These are phyloP conservation scores for Sugiyamaella sp. DNA, from an alignment of 1,139 yeast species.

Conservation along the genomic window DNA sequence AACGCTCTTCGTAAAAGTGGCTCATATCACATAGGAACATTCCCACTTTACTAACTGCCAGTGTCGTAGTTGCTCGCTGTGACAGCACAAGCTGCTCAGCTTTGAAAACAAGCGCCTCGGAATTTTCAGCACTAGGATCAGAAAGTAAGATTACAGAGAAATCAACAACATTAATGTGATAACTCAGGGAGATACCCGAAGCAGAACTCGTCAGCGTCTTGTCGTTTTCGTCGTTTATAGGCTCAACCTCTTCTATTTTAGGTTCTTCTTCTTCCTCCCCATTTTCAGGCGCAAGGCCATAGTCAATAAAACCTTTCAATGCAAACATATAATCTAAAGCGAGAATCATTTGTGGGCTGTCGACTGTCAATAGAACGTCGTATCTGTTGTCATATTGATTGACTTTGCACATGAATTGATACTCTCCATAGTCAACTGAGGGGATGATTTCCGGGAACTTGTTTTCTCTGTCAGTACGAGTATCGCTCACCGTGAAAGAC, in stretches of 20 bases:
- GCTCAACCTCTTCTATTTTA: conserved; percentile 22
- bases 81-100: conserved; percentile 77
- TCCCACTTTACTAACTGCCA: conserved; percentile 80
- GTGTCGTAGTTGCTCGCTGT: conserved; percentile 61
- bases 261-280: conserved; percentile 19
- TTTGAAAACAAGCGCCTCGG: conserved; percentile 90
- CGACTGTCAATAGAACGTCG: conserved; percentile 65
- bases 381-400: conserved; percentile 48
- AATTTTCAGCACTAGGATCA: conserved; percentile 65
- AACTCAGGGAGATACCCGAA: conserved; percentile 31
- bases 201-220: neutral
- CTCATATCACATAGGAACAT: conserved; percentile 84
- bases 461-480: conserved; percentile 62
- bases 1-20: conserved; percentile 56
- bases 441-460: conserved; percentile 84
- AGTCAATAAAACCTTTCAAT: conserved; percentile 61
- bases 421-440: conserved; percentile 57
- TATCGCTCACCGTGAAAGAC: conserved; percentile 79
- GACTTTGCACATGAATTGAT: conserved; percentile 70
- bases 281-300: conserved; percentile 42
- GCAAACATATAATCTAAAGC: conserved; percentile 88
- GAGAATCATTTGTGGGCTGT: conserved; percentile 76
- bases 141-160: conserved; percentile 81
- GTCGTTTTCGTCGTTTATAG: conserved; percentile 27
- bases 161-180: conserved; percentile 72